These are phyloP conservation scores for Neofusicoccum sp. DNA, from an alignment of 2,329 filamentous ascomycete genomes.

Conservation along the genomic window DNA sequence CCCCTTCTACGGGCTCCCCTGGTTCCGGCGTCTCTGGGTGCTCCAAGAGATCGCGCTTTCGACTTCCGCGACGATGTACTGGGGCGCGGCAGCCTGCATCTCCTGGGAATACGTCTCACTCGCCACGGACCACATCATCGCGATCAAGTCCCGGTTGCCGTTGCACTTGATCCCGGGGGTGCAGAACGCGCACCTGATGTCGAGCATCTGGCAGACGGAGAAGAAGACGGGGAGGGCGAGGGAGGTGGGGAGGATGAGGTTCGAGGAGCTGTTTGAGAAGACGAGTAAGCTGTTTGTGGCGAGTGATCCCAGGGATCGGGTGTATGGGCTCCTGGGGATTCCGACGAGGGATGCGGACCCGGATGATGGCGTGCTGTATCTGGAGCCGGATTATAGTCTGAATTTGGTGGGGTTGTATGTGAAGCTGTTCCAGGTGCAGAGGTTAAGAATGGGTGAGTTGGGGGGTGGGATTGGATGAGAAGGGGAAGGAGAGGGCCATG, in stretches of 20 bases:
- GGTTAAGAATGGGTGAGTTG: not conserved
- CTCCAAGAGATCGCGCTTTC: slow-evolving; percentile 6
- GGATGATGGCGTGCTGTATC: not conserved
- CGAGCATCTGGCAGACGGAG: slow-evolving; percentile 5
- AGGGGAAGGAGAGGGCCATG: no score
- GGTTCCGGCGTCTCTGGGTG: slow-evolving; percentile 12
- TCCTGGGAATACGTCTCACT: not conserved
- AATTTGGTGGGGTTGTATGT: not conserved
- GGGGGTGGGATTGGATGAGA: no score
- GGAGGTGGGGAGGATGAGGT: not conserved
- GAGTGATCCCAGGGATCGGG: slow-evolving; percentile 20
- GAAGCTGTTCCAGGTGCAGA: not conserved
- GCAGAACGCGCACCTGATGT: slow-evolving; percentile 20
- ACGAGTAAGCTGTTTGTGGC: slow-evolving; percentile 12
- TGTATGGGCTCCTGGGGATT: slow-evolving; percentile 21
- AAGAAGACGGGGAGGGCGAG: not conserved
- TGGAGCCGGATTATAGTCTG: slow-evolving; percentile 20
- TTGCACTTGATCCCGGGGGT: slow-evolving; percentile 16
- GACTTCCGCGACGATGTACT: not conserved
- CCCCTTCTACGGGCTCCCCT: not conserved
- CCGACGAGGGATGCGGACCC: slow-evolving; percentile 13
- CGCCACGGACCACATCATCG: not conserved
- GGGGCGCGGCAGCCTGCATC: not conserved
- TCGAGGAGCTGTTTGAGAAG: slow-evolving; percentile 10
- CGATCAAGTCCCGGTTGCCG: slow-evolving; percentile 17